Evolutionary conservation across 306 rosid species (phyloP), one percentile per base, ranked within the genome.

Genomic region (Vicia sativa): DNA sequence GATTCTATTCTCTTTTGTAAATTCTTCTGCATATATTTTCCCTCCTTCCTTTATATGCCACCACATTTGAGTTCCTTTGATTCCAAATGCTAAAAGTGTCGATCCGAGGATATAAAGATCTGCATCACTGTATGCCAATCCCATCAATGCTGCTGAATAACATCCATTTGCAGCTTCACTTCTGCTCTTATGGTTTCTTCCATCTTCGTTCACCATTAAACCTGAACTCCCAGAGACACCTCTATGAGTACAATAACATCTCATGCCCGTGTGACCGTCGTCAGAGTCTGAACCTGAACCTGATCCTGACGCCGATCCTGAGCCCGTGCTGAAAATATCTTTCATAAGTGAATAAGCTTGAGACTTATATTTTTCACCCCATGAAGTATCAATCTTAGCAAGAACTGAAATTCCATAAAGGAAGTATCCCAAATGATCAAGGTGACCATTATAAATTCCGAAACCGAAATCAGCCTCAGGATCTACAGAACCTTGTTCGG

Each of bases 131-230:
- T 59, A 59, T 2, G 26, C 65, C 5, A 59, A 4, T 9, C 65
- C 65, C 8, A 59, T 15, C 45, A 59, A 37, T 3, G 65, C 43
- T 12, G 95, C 89, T 1, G 98, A 79, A 39, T 92, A 89, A 44
- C 87, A 89, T 4, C 84, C 96, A 72, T 83, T 84, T 18, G 87
- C 80, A 1, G 96, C 96, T 71, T 92, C 95, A n/a, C 98, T 86
- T 1, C 91, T 76, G 70, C 96, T 89, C 71, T 92, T 95, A 18
- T 92, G 96, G 31, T 89, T 89, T 64, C 98, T 78, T 55, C 98
- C 98, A 39, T 89, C 96, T 0, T 74, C 76, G 18, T 79, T 87
- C 66, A 87, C 95, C 5, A 84, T 72, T 64, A 92, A 73, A 9
- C 98, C 96, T 15, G 3, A 95, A 92, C 96, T 95, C 89, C 3